These are phyloP conservation scores for Ascoidea tarda DNA, from an alignment of 805 yeast species.

Conservation along the genomic window DNA sequence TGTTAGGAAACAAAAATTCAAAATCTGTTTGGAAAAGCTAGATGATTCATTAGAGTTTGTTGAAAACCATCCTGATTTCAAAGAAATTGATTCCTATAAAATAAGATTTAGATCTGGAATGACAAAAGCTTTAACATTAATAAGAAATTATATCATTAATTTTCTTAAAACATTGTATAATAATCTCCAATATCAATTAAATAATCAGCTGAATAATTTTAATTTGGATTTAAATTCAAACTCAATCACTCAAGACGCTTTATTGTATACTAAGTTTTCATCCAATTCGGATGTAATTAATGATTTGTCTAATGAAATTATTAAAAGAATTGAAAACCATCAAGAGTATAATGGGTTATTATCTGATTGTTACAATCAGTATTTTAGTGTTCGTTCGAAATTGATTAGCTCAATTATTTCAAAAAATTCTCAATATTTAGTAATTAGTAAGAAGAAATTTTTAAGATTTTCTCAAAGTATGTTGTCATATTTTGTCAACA, in stretches of 20 bases:
- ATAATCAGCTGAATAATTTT: not conserved
- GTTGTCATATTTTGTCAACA: conserved; percentile 42
- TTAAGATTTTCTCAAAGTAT: conserved; percentile 48
- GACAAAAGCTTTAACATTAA: conserved; percentile 64
- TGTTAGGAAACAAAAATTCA: conserved; percentile 45
- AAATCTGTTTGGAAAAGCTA: conserved; percentile 35
- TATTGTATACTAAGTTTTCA: conserved; percentile 52
- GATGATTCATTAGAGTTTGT: conserved; percentile 58
- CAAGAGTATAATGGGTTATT: conserved; percentile 52
- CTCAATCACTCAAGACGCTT: conserved; percentile 41
- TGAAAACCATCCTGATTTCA: conserved; percentile 39
- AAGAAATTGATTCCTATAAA: conserved; percentile 54
- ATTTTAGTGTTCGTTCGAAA: conserved; percentile 40
- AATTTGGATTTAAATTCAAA: conserved; percentile 12
- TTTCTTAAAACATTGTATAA: conserved; percentile 20
- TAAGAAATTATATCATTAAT: conserved; percentile 47
- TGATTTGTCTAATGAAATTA: conserved; percentile 22
- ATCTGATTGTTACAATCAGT: conserved; percentile 49
- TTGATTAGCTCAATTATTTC: conserved; percentile 30
- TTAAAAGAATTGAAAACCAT: conserved; percentile 23
- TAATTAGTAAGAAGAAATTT: conserved; percentile 14
- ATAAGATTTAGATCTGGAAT: conserved; percentile 72
- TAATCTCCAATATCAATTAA: conserved; percentile 17
- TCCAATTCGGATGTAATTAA: conserved; percentile 25
- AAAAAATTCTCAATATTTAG: conserved; percentile 21